phyloP scores from a whole-genome alignment of 139 green algal genomes.

The Tetradesmus lagerheimii region DNA sequence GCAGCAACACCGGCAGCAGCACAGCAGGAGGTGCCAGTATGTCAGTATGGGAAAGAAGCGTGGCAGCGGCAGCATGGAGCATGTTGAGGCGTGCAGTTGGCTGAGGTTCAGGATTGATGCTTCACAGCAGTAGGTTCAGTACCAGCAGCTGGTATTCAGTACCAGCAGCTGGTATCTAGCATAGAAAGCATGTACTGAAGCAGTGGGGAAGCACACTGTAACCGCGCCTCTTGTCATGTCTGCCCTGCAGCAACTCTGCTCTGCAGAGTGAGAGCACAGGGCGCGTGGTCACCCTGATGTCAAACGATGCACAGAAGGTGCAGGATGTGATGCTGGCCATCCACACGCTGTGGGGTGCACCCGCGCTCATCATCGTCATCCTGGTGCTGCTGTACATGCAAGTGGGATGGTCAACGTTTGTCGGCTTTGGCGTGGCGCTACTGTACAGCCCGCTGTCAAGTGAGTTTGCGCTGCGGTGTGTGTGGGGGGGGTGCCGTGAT shows the following conservation, averaged over 20 bases:
- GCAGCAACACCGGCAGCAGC: too few species aligned
- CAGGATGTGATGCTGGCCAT: slow-evolving; percentile 76
- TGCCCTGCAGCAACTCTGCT: slow-evolving; percentile 29
- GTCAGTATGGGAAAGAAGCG: too few species aligned
- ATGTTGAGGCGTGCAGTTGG: too few species aligned
- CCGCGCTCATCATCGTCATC: slow-evolving; percentile 81
- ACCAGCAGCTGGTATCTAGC: too few species aligned
- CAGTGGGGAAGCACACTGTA: too few species aligned
- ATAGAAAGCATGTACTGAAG: too few species aligned
- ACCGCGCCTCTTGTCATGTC: not conserved
- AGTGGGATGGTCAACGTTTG: slow-evolving; percentile 87
- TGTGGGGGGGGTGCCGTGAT: too few species aligned
- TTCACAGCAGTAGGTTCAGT: too few species aligned
- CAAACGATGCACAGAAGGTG: slow-evolving; percentile 81
- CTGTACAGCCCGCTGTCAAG: slow-evolving; percentile 77
- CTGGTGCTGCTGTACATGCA: slow-evolving; percentile 89
- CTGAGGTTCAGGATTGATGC: too few species aligned
- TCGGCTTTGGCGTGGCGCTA: slow-evolving; percentile 88
- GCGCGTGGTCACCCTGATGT: slow-evolving; percentile 82
- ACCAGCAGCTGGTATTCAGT: too few species aligned
- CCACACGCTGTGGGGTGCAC: slow-evolving; percentile 76
- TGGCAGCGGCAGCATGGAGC: not conserved
- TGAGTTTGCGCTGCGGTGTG: not conserved
- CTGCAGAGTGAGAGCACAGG: slow-evolving; percentile 54
- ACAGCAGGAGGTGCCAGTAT: too few species aligned